These are phyloP conservation scores for Herpetomonas tarakana DNA, from an alignment of 208 protist species.

Conservation along the genomic window DNA sequence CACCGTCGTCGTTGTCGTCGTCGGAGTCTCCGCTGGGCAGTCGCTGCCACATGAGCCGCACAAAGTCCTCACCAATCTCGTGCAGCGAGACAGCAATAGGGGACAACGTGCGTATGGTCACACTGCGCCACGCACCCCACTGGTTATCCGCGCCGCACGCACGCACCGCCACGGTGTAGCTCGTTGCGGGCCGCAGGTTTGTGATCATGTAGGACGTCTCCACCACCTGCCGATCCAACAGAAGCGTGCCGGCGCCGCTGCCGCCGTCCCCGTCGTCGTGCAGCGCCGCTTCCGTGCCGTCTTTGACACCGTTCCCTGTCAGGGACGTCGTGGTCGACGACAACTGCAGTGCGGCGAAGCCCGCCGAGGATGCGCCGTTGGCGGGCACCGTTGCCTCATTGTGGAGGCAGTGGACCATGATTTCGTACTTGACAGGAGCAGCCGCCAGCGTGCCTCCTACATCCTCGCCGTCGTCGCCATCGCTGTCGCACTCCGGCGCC, in stretches of 20 bases:
- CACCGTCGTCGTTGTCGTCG: conserved; percentile 15
- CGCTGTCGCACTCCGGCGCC: conserved; percentile 11
- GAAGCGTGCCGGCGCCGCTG: background rate
- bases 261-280: background rate
- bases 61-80: conserved; percentile 92
- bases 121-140: conserved; percentile 83
- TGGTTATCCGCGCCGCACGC: conserved; percentile 79
- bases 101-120: conserved; percentile 79
- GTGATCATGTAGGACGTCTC: conserved; percentile 86
- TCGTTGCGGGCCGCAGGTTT: conserved; percentile 73
- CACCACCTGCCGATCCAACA: conserved; percentile 79
- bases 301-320: background rate
- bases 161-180: conserved; percentile 85
- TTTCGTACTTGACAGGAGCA: conserved; percentile 88
- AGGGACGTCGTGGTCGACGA: no score
- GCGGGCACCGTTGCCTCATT: conserved; percentile 21
- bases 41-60: conserved; percentile 87
- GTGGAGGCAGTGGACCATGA: conserved; percentile 79
- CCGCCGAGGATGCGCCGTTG: background rate
- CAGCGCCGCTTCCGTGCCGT: background rate
- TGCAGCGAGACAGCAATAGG: conserved; percentile 72
- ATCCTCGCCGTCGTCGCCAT: background rate
- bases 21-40: conserved; percentile 13
- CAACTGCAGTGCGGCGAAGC: no score
- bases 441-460: conserved; percentile 24